These are phyloP conservation scores for Hypoxylon lienhwacheense DNA, from an alignment of 495 filamentous ascomycete genomes.

Conservation along the genomic window DNA sequence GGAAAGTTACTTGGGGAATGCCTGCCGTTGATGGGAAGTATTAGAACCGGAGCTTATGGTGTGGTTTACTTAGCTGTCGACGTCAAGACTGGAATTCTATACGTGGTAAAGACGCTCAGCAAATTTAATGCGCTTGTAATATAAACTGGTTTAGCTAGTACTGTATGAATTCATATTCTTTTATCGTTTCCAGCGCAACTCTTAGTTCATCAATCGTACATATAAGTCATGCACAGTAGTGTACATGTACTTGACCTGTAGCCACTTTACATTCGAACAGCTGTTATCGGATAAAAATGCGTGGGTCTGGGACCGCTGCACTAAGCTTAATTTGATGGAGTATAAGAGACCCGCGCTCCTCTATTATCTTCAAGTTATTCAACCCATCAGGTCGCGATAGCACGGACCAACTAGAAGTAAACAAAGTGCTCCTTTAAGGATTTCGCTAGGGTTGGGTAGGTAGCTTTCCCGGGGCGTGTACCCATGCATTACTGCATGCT, in stretches of 20 bases:
- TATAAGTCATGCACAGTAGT: too few relatives aligned
- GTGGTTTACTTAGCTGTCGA: conserved; percentile 95
- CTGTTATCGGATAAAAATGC: too few relatives aligned
- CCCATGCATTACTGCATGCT: conserved; percentile 3
- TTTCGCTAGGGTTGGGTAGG: conserved; percentile 10
- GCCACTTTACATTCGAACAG: too few relatives aligned
- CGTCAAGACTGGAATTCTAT: conserved; percentile 75
- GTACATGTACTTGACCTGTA: too few relatives aligned
- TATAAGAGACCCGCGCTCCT: too few relatives aligned
- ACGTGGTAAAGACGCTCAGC: conserved; percentile 96
- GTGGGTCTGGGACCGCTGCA: too few relatives aligned
- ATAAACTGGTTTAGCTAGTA: too few relatives aligned
- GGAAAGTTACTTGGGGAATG: conserved; percentile 81
- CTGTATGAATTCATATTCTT: too few relatives aligned
- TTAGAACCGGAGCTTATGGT: conserved; percentile 94
- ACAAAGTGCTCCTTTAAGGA: conserved; percentile 40
- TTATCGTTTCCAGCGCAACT: too few relatives aligned
- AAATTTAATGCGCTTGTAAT: conserved; percentile 73
- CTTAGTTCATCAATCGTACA: too few relatives aligned
- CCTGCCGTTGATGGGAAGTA: conserved; percentile 78
- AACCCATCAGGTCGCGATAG: conserved; percentile 23
- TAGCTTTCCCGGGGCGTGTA: conserved; percentile 22
- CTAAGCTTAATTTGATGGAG: too few relatives aligned
- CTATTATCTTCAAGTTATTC: too few relatives aligned
- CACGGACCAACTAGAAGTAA: conserved; percentile 34